These are phyloP conservation scores for Penicillium italicum DNA, from an alignment of 2,329 filamentous ascomycete species.

Conservation along the genomic window DNA sequence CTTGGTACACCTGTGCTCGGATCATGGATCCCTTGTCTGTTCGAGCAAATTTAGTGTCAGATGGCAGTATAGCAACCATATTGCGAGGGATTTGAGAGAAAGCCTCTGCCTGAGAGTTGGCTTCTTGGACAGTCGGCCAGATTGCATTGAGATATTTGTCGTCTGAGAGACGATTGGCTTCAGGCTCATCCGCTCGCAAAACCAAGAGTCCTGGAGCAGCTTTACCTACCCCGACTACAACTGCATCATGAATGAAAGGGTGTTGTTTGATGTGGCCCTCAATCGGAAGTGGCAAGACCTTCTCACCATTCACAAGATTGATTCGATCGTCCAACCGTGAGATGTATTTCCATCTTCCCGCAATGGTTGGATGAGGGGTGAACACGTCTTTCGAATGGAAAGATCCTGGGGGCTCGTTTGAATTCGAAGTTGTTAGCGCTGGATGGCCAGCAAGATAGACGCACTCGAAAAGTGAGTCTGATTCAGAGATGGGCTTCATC, in stretches of 20 bases:
- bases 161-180: conserved; percentile 21
- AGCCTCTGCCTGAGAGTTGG: conserved; percentile 42
- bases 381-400: conserved; percentile 36
- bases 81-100: conserved; percentile 46
- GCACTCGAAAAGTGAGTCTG: conserved; percentile 26
- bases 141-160: conserved; percentile 37
- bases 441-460: conserved; percentile 33
- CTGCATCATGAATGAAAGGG: conserved; percentile 30
- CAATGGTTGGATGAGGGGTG: conserved; percentile 29
- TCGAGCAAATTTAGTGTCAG: conserved; percentile 41
- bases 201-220: conserved; percentile 30
- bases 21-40: conserved; percentile 57
- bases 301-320: conserved; percentile 34
- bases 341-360: conserved; percentile 34
- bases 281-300: conserved; percentile 33
- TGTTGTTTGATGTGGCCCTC: conserved; percentile 34
- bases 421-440: conserved; percentile 33
- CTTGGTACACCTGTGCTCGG: conserved; percentile 47
- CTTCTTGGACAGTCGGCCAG: conserved; percentile 38
- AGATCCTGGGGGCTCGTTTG: conserved; percentile 31
- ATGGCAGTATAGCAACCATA: conserved; percentile 37
- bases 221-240: conserved; percentile 29
- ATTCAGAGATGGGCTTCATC: conserved; percentile 35
- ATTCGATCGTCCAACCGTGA: conserved; percentile 34
- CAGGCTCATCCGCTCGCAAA: conserved; percentile 25